Base-by-base conservation (phyloP, 2,329 filamentous ascomycete genomes). In the Epichloe sp. region DNA sequence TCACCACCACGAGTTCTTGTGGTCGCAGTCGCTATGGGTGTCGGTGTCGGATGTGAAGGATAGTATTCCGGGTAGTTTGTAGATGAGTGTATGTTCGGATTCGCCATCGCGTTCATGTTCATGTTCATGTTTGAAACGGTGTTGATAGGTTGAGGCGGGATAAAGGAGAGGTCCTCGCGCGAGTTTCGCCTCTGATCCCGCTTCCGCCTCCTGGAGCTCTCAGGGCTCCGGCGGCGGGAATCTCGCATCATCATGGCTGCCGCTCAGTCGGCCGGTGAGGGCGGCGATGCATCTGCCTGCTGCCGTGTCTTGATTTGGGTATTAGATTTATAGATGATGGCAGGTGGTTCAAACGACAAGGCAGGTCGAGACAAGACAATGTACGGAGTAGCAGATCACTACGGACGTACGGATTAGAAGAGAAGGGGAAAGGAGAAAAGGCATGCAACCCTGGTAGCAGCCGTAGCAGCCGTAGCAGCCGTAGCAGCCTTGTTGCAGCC, bases 161-260 rank as follows among this genome's bases (percentile, higher is more conserved):
- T 44, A 44, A 44, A 49, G 57, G 54, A 47, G 31, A 62, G 57
- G 44, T 57, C 53, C 45, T 67, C 63, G 58, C 62, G 64, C 50
- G 62, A 58, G 53, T 59, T 61, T 58, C 62, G 61, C 59, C 62
- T 61, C 41, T 54, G 53, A 52, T 67, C 62, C 54, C 61, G 60
- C 58, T 61, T 63, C 69, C 75, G 74, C 63, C 76, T 73, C 63
- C 73, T 70, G 62, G 71, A 71, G 69, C 71, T 71, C 59, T 78
- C 76, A 52, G 73, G 74, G 67, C 76, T 79, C 69, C 76, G 73
- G 61, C 72, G 74, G 64, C 75, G 75, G 66, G 71, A 68, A 62
- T 74, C 71, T 69, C 72, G 70, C 74, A 77, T 74, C 74, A 77
- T 74, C 74, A 75, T 78, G 63, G 62, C 69, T 57, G 60, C 61